Conservation (phyloP, 2,329 filamentous ascomycete genomes). For the Zalaria obscura region DNA sequence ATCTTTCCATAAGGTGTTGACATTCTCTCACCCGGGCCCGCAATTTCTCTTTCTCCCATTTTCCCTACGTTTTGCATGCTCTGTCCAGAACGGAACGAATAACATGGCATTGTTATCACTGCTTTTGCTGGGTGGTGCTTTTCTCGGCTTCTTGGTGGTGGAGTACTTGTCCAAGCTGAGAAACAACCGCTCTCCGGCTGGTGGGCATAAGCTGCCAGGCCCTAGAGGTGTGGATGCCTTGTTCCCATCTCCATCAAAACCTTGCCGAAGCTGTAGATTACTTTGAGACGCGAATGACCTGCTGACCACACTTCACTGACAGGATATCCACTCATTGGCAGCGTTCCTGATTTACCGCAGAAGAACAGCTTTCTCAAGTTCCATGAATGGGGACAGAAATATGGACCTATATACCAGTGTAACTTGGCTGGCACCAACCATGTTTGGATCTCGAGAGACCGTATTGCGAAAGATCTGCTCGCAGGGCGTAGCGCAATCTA, state of each 20-base stretch:
- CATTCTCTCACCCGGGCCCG: no score
- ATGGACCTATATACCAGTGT: conserved; percentile 31
- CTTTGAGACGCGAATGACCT: background rate
- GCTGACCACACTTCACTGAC: background rate
- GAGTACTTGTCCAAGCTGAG: conserved; percentile 6
- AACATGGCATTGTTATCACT: conserved; percentile 10
- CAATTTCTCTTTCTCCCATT: no score
- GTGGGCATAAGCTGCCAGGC: conserved; percentile 10
- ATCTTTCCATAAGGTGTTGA: no score
- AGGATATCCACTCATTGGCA: conserved; percentile 30
- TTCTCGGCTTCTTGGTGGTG: conserved; percentile 12
- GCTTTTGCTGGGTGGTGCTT: conserved; percentile 11
- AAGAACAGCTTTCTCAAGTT: conserved; percentile 31
- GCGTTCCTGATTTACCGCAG: conserved; percentile 27
- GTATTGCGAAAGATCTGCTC: conserved; percentile 27
- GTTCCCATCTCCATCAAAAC: no score
- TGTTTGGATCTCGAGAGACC: conserved; percentile 30
- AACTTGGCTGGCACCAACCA: conserved; percentile 30
- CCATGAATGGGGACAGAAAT: conserved; percentile 29
- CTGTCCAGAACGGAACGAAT: no score
- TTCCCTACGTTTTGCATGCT: no score
- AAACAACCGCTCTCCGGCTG: conserved; percentile 6
- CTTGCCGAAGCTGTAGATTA: no score
- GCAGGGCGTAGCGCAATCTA: conserved; percentile 31
- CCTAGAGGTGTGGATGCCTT: conserved; percentile 9